Evolutionary conservation across 768 basidiomycete species (phyloP).

Genomic region (Multifurca ochricompacta): DNA sequence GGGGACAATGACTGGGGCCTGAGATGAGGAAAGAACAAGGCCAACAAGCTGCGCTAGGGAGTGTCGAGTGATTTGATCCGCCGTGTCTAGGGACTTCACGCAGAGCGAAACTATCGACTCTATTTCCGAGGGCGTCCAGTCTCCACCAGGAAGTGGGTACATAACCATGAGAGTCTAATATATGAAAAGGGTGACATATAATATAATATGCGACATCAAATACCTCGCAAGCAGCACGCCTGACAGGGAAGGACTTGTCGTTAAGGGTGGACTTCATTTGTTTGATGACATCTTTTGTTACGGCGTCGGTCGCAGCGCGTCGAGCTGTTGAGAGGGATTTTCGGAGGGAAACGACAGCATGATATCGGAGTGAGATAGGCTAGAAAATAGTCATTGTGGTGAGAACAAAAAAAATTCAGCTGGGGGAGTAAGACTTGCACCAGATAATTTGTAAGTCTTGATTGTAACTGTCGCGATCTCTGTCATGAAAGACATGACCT

Average conservation of each 20-base stretch:
- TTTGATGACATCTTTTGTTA: slow-evolving; percentile 76
- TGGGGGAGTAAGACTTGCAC: slow-evolving; percentile 38
- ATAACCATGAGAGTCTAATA: slow-evolving; percentile 46
- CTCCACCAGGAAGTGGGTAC: slow-evolving; percentile 49
- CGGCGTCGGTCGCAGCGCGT: slow-evolving; percentile 73
- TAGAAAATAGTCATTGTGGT: slow-evolving; percentile 27
- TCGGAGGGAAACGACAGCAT: slow-evolving; percentile 68
- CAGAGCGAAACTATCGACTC: slow-evolving; percentile 65
- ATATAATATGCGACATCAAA: slow-evolving; percentile 9
- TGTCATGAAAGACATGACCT: slow-evolving; percentile 95
- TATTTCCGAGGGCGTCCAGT: slow-evolving; percentile 59
- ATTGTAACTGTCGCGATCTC: slow-evolving; percentile 65
- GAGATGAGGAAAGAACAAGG: slow-evolving; percentile 76
- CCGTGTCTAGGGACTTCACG: slow-evolving; percentile 66
- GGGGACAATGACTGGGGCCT: slow-evolving; percentile 50
- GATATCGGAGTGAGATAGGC: slow-evolving; percentile 76
- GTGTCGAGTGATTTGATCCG: slow-evolving; percentile 79
- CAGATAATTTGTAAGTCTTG: slow-evolving; percentile 65
- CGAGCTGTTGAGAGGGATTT: slow-evolving; percentile 77
- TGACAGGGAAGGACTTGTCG: slow-evolving; percentile 81
- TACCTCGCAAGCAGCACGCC: slow-evolving; percentile 78
- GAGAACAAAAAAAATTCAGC: background rate
- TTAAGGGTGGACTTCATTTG: slow-evolving; percentile 64
- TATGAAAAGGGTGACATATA: slow-evolving; percentile 19
- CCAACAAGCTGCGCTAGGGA: slow-evolving; percentile 75